These are phyloP conservation scores for Magnusiomyces tetraspermus DNA, from an alignment of 1,139 yeast species.

Conservation along the genomic window DNA sequence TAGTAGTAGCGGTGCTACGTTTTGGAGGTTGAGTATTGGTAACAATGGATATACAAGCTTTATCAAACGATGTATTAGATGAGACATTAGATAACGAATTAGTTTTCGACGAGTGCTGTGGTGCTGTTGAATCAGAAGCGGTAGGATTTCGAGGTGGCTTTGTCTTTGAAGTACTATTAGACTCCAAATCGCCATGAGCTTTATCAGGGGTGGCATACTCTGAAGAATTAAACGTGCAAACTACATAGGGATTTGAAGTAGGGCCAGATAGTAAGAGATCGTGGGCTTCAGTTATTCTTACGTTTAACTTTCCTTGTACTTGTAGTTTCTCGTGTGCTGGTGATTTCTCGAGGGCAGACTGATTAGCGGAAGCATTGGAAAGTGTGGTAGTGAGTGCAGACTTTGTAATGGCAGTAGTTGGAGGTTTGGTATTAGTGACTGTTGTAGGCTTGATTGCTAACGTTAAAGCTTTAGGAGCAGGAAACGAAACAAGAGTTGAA, in stretches of 20 bases:
- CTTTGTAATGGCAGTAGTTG: neutral
- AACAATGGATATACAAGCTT: too few species aligned
- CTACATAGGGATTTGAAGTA: slow-evolving; percentile 73
- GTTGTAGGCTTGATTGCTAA: neutral
- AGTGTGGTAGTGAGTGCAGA: neutral
- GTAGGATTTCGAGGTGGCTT: too few species aligned
- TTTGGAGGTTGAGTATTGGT: slow-evolving; percentile 35
- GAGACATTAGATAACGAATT: slow-evolving; percentile 1
- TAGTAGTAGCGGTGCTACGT: slow-evolving; percentile 5
- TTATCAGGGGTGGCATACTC: slow-evolving; percentile 73
- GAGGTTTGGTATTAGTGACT: neutral
- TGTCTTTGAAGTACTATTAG: too few species aligned
- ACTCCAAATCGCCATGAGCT: slow-evolving; percentile 16
- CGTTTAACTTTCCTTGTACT: slow-evolving; percentile 60
- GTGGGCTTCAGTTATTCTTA: slow-evolving; percentile 70
- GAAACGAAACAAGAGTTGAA: too few species aligned
- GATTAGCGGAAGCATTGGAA: slow-evolving; percentile 12
- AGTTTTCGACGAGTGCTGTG: neutral
- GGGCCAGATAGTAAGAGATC: slow-evolving; percentile 48
- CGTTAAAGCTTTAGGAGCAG: too few species aligned
- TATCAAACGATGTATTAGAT: slow-evolving; percentile 9
- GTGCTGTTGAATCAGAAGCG: too few species aligned
- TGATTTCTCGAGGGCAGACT: slow-evolving; percentile 12
- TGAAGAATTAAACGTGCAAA: slow-evolving; percentile 85
- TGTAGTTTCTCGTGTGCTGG: too few species aligned